Base-by-base conservation (phyloP, 371 early-diverging fungal species). In the Apophysomyces variabilis region DNA sequence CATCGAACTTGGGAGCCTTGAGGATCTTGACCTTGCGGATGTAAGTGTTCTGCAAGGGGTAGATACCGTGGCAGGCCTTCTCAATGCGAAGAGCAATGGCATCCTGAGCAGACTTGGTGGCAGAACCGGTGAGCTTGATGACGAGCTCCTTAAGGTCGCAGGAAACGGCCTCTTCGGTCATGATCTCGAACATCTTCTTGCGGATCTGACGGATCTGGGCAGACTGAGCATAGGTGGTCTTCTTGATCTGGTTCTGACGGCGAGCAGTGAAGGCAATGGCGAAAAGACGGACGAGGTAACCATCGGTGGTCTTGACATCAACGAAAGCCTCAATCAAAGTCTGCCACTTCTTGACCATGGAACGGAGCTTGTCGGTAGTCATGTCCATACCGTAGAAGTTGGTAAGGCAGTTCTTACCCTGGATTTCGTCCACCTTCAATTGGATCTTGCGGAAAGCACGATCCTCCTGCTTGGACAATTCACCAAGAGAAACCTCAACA, bases 301-400 rank as follows among this genome's bases (percentile, higher is more conserved):
- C 99, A 87, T 99, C 99, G 76, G 97, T 97, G 83, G 99, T 99
- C 92, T 97, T 98, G 88, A 99, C 94, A 83, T 99, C 99, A 58
- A 95, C 91, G 85, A 93, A 90, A 69, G 99, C 99, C 87, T 99
- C 99, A 67, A 99, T 97, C 66, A 99, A 88, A 69, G 99, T 90
- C 90, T 99, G 99, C 99, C 99, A 99, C 93, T 99, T 99, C 93
- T 96, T 97, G 86, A 99, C 96, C 86, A 99, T 90, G 78, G 98
- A 98, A 77, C 99, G 93, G 84, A 99, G 91, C 93, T 99, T 99
- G 90, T 99, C 99, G 66, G 97, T 93, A 77, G 99, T 98, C 87
- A 99, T 92, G 85, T 96, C 95, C 99, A 99, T 99, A 73, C 99
- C 95, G 94, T 99, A 92, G 92, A 99, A 99, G 91, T 96, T 95